Evolutionary conservation across 148 eudicot species (phyloP), one percentile per base, ranked within the genome.

Genomic region (Oxyria digyna): DNA sequence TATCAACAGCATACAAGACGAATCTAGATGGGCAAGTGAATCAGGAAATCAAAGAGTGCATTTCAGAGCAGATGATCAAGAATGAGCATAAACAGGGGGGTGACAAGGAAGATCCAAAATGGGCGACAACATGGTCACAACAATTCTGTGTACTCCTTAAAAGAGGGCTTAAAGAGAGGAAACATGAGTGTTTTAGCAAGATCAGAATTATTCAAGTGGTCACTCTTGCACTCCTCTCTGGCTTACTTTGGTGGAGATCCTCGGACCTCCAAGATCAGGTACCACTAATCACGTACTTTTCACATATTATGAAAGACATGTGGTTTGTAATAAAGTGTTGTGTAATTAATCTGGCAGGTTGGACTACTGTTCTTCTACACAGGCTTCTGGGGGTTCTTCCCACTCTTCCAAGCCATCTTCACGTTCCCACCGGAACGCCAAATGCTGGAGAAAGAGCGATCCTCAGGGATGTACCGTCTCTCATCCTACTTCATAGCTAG

Each of bases 381-480:
- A 1, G 85, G 83, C 33, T 89, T 93, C 24, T 93, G 98, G 98
- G 95, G 89, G 13, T 87, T 89, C 82, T 84, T 77, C 72, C 90
- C 98, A 37, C 72, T 93, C 13, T 89, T 87, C 72, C 78, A 87
- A 62, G 90, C 96, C 8, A 80, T 93, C 41, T 93, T 89, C 78
- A 87, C 91, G 0, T 89, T 93, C 78, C 98, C 96, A 0, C 89
- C 83, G 62, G 96, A 89, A 48, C 68, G 96, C 21, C 62, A 42
- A 79, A 83, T 89, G 77, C 81, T 92, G 0, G 75, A 76, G 8
- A 89, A 92, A 35, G 98, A 92, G 72, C 57, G 98, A 23, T 70
- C 96, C 3, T 92, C 98, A 1, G 95, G 98, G 0, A 93, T 85
- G 89, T 93, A 93, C 55, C 75, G 89, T 38, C 86, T 93, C 42